Conservation (phyloP, 2,329 filamentous ascomycete genomes). For the Fusarium sterilihyphosum region DNA sequence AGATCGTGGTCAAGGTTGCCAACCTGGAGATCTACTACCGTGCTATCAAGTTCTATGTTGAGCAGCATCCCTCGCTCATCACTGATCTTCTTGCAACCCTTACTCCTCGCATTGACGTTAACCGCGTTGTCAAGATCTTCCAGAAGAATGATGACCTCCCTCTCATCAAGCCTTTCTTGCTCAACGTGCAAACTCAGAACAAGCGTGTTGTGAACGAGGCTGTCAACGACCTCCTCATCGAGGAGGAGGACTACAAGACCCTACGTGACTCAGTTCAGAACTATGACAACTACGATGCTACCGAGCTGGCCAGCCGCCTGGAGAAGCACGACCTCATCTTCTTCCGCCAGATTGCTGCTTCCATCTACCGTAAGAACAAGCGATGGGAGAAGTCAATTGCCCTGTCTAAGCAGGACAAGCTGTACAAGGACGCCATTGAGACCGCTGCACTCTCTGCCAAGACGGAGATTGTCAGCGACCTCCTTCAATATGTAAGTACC, state of each 20-base stretch:
- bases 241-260: conserved; percentile 99
- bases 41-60: conserved; percentile 94
- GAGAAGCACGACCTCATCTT: conserved; percentile 99
- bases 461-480: conserved; percentile 90
- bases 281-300: conserved; percentile 98
- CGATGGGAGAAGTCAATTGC: conserved; percentile 99
- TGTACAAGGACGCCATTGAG: conserved; percentile 99
- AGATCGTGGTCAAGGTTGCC: conserved; percentile 96
- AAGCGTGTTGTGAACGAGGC: conserved; percentile 98
- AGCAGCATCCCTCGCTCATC: conserved; percentile 93
- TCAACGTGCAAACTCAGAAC: conserved; percentile 96
- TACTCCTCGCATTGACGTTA: conserved; percentile 95
- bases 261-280: conserved; percentile 97
- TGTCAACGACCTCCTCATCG: conserved; percentile 96
- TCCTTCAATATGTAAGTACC: conserved; percentile 91
- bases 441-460: conserved; percentile 93
- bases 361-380: conserved; percentile 99
- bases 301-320: conserved; percentile 88
- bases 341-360: conserved; percentile 98
- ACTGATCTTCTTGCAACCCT: conserved; percentile 95
- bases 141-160: conserved; percentile 98
- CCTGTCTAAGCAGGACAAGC: conserved; percentile 97
- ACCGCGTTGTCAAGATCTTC: conserved; percentile 99
- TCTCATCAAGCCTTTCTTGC: conserved; percentile 97
- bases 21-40: conserved; percentile 99